Evolutionary conservation across 345 rosid species (phyloP).

Genomic region (Raphanus sativus): DNA sequence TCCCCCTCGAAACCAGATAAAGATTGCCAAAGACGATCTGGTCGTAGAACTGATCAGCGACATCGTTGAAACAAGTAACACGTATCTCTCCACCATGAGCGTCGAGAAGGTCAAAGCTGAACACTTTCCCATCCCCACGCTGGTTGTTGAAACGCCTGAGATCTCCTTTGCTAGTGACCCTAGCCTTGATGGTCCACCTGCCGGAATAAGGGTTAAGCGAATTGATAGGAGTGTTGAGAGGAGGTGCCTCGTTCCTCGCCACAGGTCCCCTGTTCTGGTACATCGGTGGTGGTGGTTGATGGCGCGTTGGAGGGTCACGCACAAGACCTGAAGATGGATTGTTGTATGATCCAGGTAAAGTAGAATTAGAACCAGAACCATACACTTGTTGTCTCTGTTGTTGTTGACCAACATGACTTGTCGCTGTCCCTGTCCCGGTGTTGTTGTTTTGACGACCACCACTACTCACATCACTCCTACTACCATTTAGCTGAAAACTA

Average conservation of each 20-base stretch:
- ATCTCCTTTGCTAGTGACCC: constrained; percentile 77
- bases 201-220: constrained; percentile 82
- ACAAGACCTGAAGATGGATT: constrained; percentile 42
- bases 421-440: background rate
- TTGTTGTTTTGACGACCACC: background rate
- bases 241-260: constrained; percentile 64
- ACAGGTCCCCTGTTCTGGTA: constrained; percentile 70
- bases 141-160: constrained; percentile 65
- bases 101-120: constrained; percentile 88
- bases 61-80: constrained; percentile 79
- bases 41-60: constrained; percentile 77
- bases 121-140: constrained; percentile 89
- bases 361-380: background rate
- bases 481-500: no score
- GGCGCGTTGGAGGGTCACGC: constrained; percentile 48
- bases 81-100: constrained; percentile 88
- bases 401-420: background rate
- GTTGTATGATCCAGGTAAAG: constrained; percentile 37
- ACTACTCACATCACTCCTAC: no score
- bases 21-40: constrained; percentile 75
- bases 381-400: background rate
- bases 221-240: constrained; percentile 72
- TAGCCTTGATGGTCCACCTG: constrained; percentile 93
- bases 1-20: constrained; percentile 76
- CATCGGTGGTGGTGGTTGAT: constrained; percentile 50